Evolutionary conservation across 2,329 filamentous ascomycete genomes (phyloP).

Genomic region (Calonectria pseudoreteaudii): DNA sequence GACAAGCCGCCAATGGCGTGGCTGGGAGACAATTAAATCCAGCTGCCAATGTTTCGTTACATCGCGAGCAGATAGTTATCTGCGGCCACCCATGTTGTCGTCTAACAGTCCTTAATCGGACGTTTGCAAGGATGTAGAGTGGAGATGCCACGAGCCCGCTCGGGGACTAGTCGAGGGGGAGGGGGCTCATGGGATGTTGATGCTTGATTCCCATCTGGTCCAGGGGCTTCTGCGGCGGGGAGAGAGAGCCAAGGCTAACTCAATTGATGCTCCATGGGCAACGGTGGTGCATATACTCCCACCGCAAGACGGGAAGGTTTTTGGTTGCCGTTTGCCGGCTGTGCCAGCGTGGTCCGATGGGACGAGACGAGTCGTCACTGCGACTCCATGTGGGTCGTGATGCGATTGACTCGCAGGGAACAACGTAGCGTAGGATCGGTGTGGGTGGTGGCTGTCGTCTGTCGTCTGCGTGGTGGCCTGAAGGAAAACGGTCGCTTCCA

Average conservation of each 20-base stretch:
- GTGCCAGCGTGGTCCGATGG: background rate
- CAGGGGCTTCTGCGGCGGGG: background rate
- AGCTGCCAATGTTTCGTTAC: background rate
- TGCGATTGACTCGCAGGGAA: background rate
- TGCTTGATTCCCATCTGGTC: background rate
- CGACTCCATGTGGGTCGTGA: background rate
- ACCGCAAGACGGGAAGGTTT: background rate
- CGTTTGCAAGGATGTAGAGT: background rate
- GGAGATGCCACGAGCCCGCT: background rate
- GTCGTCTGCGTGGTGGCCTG: background rate
- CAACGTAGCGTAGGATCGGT: background rate
- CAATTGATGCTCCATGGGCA: background rate
- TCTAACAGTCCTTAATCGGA: constrained; percentile 5
- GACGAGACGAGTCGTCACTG: background rate
- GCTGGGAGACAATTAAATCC: background rate
- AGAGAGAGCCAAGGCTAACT: background rate
- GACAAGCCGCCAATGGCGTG: background rate
- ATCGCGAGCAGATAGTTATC: background rate
- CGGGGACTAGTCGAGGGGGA: background rate
- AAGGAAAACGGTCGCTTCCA: background rate
- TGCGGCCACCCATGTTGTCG: background rate
- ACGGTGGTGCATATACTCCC: background rate
- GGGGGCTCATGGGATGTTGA: too few species aligned
- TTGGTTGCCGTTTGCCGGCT: background rate
- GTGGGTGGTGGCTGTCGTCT: too few species aligned